Evolutionary conservation across 352 stramenopile genomes (phyloP).

Genomic region (Phytophthora citrophthora): DNA sequence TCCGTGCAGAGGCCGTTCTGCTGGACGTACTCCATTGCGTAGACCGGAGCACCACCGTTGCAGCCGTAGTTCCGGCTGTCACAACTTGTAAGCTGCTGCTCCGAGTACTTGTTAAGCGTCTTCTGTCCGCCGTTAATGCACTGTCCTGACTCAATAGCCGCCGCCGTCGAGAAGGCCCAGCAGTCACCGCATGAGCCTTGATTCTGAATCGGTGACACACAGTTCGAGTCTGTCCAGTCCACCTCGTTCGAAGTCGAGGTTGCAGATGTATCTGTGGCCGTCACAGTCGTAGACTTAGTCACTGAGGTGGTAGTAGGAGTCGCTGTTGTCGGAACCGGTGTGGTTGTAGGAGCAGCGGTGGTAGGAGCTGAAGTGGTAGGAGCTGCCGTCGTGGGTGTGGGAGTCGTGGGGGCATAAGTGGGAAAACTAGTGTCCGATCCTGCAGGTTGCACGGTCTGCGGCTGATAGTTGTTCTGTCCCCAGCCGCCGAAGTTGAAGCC

Average conservation of each 20-base stretch:
- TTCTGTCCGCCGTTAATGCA: conserved; percentile 76
- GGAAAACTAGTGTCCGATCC: conserved; percentile 15
- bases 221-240: conserved; percentile 53
- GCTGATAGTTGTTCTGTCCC: conserved; percentile 21
- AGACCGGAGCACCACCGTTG: conserved; percentile 89
- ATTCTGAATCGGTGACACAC: conserved; percentile 89
- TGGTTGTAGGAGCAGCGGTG: conserved; percentile 3
- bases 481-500: conserved; percentile 31
- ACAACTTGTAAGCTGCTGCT: conserved; percentile 94
- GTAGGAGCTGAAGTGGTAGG: conserved; percentile 16
- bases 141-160: conserved; percentile 91
- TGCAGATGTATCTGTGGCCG: conserved; percentile 17
- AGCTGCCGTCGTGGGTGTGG: conserved; percentile 5
- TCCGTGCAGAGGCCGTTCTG: conserved; percentile 75
- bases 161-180: conserved; percentile 96
- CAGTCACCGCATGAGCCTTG: conserved; percentile 96
- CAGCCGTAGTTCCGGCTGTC: conserved; percentile 90
- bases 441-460: conserved; percentile 32
- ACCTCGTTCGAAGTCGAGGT: conserved; percentile 49
- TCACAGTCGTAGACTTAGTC: conserved; percentile 27
- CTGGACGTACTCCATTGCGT: conserved; percentile 93
- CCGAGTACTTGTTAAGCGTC: conserved; percentile 85
- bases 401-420: conserved; percentile 8
- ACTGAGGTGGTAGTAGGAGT: conserved; percentile 13
- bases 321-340: conserved; percentile 12